These are phyloP conservation scores for Uromyces viciae-fabae DNA, from an alignment of 1,284 basidiomycete species.

Conservation along the genomic window DNA sequence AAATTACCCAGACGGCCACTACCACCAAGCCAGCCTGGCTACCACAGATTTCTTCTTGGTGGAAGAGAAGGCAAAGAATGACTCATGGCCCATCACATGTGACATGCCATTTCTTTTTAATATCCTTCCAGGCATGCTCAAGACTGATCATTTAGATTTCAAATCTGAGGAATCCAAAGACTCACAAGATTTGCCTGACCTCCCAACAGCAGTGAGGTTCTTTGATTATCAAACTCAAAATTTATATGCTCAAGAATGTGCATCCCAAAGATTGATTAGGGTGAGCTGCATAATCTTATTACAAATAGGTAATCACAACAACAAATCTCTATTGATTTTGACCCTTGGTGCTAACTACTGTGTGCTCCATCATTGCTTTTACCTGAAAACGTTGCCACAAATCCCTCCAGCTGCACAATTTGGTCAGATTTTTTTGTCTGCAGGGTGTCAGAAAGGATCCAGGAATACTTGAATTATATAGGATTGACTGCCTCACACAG, in stretches of 20 bases:
- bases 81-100: background rate
- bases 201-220: background rate
- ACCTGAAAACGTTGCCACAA: background rate
- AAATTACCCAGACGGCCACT: background rate
- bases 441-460: background rate
- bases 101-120: background rate
- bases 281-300: background rate
- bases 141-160: background rate
- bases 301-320: background rate
- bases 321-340: too few species aligned
- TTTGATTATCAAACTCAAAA: background rate
- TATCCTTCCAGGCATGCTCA: background rate
- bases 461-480: slow-evolving; percentile 9
- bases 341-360: background rate
- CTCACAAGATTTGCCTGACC: too few species aligned
- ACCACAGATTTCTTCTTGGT: background rate
- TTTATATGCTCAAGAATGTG: background rate
- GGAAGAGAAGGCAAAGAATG: background rate
- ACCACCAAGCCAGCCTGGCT: background rate
- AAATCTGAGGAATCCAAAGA: background rate
- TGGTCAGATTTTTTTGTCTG: background rate
- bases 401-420: background rate
- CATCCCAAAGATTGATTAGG: too few species aligned
- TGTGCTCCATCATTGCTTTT: background rate
- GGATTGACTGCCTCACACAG: background rate